Base-by-base conservation (phyloP, 176 grass and related monocot genomes). In the Eleusine coracana region DNA sequence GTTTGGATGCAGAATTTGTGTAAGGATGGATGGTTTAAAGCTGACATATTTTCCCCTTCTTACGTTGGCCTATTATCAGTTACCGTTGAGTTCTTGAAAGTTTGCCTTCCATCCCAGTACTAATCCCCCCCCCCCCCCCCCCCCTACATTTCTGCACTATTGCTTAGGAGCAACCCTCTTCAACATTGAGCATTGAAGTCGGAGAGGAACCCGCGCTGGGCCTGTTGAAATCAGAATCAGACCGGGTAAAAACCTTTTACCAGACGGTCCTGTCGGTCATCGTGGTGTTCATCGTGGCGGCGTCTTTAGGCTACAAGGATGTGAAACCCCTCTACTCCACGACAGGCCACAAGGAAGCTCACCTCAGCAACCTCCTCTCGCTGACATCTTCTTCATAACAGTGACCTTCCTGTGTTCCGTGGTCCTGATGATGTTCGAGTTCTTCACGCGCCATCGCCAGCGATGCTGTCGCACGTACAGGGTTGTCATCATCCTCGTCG, bases 301-400 rank as follows among this genome's bases (percentile, higher is more conserved):
- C 82, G 0, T 37, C 46, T 5, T 59, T 62, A 55, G 2, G 49
- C n/a, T 84, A 84, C 82, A 83, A 83, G n/a, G 81, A 83, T 45
- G 75, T 67, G 59, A 67, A 75, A 3, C 15, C 52, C 5, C 72
- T 76, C 7, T 67, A 66, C 82, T 75, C 48, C 16, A 42, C 62
- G 46, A 83, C 60, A 7, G 66, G 6, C 60, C 60, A 75, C 45
- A 41, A 27, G 4, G 52, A 55, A 66, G 60, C 10, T 55, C 81
- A 40, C 11, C 71, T 54, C 60, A 66, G 71, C 45, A 83, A 21
- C n/a, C 81, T 83, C 16, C 62, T 84, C 1, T 84, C 10, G n/a
- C 37, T 4, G 48, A 11, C n/a, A 10, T n/a, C 15, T 2, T 84
- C 23, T 76, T 51, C 10, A 14, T 77, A 44, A 5, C 77, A 7